These are phyloP conservation scores for Dryas octopetala DNA, from an alignment of 306 rosid species.

Conservation along the genomic window DNA sequence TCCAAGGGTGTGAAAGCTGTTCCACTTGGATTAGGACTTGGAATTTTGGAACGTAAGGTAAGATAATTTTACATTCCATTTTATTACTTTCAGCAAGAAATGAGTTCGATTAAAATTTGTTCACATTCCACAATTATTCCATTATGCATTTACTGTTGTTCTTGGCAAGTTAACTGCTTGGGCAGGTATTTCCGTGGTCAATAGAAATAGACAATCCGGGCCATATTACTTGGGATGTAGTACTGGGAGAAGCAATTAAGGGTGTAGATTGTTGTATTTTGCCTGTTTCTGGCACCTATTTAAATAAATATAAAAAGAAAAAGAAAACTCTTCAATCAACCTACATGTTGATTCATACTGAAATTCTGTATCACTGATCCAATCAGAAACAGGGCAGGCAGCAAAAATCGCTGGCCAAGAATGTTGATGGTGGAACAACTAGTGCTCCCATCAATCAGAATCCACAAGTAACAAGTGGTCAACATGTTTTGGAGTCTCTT, in stretches of 20 bases:
- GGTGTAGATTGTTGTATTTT: background rate
- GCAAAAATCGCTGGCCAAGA: constrained; percentile 43
- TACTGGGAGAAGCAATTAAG: background rate
- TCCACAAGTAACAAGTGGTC: constrained; percentile 52
- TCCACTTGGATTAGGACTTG: constrained; percentile 86
- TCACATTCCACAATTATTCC: background rate
- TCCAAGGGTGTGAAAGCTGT: constrained; percentile 53
- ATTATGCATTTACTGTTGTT: background rate
- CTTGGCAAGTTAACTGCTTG: background rate
- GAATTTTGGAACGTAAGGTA: constrained; percentile 82
- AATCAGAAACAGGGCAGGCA: constrained; percentile 61
- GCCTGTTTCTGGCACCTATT: background rate
- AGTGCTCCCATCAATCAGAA: constrained; percentile 50
- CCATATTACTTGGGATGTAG: background rate
- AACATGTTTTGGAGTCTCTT: constrained; percentile 64
- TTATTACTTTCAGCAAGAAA: background rate
- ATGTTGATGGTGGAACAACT: constrained; percentile 52
- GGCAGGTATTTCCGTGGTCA: background rate
- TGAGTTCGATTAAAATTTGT: background rate
- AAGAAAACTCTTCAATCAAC: background rate
- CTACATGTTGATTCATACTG: background rate
- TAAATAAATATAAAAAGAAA: background rate
- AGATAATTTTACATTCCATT: constrained; percentile 19
- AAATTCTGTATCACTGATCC: constrained; percentile 9
- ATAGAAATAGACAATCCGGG: background rate